Evolutionary conservation across 768 basidiomycete genomes (phyloP).

Genomic region (Tulasnella sp.): DNA sequence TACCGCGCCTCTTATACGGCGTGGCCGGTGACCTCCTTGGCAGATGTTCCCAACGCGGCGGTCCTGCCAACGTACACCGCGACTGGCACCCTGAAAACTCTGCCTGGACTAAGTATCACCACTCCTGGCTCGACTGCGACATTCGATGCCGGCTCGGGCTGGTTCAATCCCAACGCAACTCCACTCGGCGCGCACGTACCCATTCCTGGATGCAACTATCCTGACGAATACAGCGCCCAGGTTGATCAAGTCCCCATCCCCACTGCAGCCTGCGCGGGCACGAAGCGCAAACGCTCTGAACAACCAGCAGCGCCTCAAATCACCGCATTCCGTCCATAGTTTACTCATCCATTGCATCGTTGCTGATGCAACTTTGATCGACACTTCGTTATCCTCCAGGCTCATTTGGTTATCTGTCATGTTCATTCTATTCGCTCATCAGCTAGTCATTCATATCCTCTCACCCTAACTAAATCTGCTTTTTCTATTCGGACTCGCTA

Average conservation of each 20-base stretch:
- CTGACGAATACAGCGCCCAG: conserved; percentile 52
- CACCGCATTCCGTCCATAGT: neutral
- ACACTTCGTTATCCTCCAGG: neutral
- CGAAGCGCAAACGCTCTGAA: neutral
- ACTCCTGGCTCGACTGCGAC: conserved; percentile 40
- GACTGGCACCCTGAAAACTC: conserved; percentile 55
- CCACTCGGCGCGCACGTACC: conserved; percentile 50
- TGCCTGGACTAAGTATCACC: conserved; percentile 56
- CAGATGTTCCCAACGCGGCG: conserved; percentile 42
- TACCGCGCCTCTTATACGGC: conserved; percentile 45
- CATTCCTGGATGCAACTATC: conserved; percentile 63
- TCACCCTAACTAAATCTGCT: neutral
- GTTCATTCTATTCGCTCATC: neutral
- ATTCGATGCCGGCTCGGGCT: conserved; percentile 51
- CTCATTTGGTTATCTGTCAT: neutral
- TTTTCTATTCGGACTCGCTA: neutral
- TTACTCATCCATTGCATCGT: neutral
- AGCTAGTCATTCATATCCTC: neutral
- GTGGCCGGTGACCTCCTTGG: conserved; percentile 56
- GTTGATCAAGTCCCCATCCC: conserved; percentile 38
- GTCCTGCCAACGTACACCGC: conserved; percentile 63
- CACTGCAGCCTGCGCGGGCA: neutral
- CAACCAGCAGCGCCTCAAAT: neutral
- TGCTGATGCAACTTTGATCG: neutral
- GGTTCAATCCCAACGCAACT: conserved; percentile 55